A percentile compares a stretch with the other conserved stretches of the same genome.
phyloP scores from a whole-genome alignment of 768 basidiomycete species.

The Suillus spraguei region DNA sequence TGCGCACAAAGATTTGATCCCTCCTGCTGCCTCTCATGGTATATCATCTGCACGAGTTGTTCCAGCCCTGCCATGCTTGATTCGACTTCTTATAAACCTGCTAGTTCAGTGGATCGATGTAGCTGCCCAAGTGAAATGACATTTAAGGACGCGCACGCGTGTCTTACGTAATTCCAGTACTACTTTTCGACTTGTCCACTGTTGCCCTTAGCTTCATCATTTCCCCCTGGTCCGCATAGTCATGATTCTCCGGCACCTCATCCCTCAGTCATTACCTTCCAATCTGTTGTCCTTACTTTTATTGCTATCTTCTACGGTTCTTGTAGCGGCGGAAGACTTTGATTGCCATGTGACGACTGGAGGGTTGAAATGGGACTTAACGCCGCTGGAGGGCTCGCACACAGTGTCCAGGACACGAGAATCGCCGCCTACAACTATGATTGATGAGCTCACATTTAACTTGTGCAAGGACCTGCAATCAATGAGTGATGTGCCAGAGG shows the following conservation, averaged over 20 bases:
- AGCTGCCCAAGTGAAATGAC: conserved; percentile 17
- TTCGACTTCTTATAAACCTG: conserved; percentile 14
- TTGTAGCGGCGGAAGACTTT: conserved; percentile 44
- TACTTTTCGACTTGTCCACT: conserved; percentile 2
- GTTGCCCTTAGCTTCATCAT: conserved; percentile 4
- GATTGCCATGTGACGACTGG: conserved; percentile 51
- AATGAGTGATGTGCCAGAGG: conserved; percentile 46
- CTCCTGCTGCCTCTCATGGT: conserved; percentile 76
- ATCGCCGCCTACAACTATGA: conserved; percentile 63
- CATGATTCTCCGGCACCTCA: conserved; percentile 26
- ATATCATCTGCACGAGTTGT: conserved; percentile 56
- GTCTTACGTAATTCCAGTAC: conserved; percentile 28
- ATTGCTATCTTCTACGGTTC: conserved; percentile 24
- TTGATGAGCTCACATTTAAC: conserved; percentile 65
- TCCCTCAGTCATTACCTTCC: conserved; percentile 1
- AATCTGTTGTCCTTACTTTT: conserved; percentile 19
- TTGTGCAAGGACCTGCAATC: conserved; percentile 62
- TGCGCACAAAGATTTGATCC: conserved; percentile 89
- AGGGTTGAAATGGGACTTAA: conserved; percentile 61
- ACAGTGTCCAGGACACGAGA: conserved; percentile 51
- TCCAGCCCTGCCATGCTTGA: conserved; percentile 61
- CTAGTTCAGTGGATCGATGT: conserved; percentile 14
- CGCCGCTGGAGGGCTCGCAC: conserved; percentile 52
- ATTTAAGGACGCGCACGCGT: conserved; percentile 31
- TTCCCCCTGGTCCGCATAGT: conserved; percentile 4